Evolutionary conservation across 768 basidiomycete species (phyloP).

Genomic region (Gyrodon lividus): DNA sequence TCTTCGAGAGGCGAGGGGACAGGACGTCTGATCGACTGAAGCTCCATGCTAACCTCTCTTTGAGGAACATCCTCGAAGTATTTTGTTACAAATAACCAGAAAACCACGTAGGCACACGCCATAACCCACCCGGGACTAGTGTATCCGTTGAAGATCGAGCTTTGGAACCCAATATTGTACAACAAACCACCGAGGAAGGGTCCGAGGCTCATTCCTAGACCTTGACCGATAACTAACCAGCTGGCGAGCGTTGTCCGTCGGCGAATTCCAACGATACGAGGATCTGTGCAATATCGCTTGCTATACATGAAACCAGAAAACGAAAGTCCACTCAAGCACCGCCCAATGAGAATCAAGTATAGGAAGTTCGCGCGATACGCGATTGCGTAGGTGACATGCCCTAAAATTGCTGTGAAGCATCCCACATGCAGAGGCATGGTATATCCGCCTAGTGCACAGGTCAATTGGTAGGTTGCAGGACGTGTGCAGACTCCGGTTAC

Average conservation of each 20-base stretch:
- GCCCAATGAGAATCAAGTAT: constrained; percentile 69
- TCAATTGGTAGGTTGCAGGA: not conserved
- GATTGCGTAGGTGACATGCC: constrained; percentile 58
- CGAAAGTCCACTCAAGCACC: constrained; percentile 60
- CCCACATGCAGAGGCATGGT: constrained; percentile 51
- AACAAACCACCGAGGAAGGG: constrained; percentile 63
- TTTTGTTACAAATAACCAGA: constrained; percentile 42
- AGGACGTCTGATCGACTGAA: constrained; percentile 7
- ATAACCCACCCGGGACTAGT: constrained; percentile 69
- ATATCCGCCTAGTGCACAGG: constrained; percentile 48
- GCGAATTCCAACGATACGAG: constrained; percentile 62
- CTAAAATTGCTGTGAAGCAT: constrained; percentile 52
- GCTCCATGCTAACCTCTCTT: constrained; percentile 8
- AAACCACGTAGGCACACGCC: constrained; percentile 51
- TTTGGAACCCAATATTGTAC: constrained; percentile 58
- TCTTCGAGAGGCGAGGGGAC: constrained; percentile 1
- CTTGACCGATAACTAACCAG: constrained; percentile 64
- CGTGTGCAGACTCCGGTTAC: constrained; percentile 29
- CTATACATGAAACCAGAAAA: constrained; percentile 67
- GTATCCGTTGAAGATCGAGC: constrained; percentile 61
- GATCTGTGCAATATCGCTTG: constrained; percentile 68
- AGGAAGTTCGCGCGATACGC: constrained; percentile 60
- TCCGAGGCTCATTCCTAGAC: constrained; percentile 57
- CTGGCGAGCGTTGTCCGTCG: constrained; percentile 61
- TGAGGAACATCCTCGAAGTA: constrained; percentile 43